phyloP scores from a whole-genome alignment of 2,329 filamentous ascomycete genomes.

The Hyphodiscus sp. region DNA sequence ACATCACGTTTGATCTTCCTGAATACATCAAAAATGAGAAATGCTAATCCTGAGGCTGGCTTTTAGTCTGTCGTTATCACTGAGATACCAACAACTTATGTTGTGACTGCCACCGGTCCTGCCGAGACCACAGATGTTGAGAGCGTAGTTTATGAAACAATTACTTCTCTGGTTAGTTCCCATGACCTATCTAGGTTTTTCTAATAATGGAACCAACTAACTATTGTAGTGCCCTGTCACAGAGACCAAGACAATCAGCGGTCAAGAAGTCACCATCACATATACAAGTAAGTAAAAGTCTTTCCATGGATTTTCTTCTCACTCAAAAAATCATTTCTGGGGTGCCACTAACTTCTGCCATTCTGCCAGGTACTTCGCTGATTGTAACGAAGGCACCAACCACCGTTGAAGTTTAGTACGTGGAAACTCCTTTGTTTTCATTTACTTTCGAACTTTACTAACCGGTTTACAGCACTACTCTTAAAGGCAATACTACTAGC shows the following conservation, averaged over 20 bases:
- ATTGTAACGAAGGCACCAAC: constrained; percentile 17
- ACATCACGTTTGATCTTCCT: not conserved
- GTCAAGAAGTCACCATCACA: constrained; percentile 31
- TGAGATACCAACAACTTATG: constrained; percentile 13
- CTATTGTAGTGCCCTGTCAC: constrained; percentile 38
- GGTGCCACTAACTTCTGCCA: too few species aligned
- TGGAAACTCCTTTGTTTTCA: not conserved
- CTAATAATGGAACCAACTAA: constrained; percentile 25
- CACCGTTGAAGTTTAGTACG: constrained; percentile 11
- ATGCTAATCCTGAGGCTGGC: not conserved
- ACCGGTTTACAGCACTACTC: constrained; percentile 6
- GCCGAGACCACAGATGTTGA: constrained; percentile 3
- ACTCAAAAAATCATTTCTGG: too few species aligned
- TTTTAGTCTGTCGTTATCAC: not conserved
- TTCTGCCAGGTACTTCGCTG: constrained; percentile 11
- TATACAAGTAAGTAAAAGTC: constrained; percentile 10
- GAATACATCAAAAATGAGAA: not conserved
- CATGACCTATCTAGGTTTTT: constrained; percentile 12
- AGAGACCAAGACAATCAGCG: constrained; percentile 39
- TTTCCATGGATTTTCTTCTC: too few species aligned
- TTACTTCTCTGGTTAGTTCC: not conserved
- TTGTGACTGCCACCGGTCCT: constrained; percentile 6
- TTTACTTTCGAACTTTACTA: not conserved
- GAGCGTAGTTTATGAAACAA: not conserved
- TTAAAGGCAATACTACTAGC: constrained; percentile 5